A percentile compares a stretch with the other conserved stretches of the same genome.
Conservation (phyloP, 306 rosid species). For the Aeschynomene evenia region DNA sequence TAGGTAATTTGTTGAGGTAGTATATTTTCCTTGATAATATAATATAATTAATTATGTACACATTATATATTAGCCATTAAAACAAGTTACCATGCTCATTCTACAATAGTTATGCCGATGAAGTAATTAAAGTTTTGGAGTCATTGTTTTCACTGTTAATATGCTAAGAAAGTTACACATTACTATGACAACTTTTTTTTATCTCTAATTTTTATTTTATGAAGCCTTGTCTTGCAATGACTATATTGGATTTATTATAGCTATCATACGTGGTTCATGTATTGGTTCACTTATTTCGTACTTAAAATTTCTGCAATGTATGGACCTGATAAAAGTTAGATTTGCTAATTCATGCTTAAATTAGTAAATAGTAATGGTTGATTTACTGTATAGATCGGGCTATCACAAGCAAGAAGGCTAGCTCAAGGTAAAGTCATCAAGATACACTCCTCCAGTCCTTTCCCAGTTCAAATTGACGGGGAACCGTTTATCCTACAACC, state of each 20-base stretch:
- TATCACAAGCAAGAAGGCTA: conserved; percentile 79
- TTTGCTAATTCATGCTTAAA: conserved; percentile 18
- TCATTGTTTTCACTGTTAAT: background rate
- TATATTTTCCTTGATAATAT: conserved; percentile 15
- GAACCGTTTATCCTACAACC: conserved; percentile 70
- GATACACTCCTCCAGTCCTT: conserved; percentile 69
- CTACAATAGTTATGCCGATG: background rate
- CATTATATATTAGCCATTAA: conserved; percentile 2
- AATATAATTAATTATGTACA: background rate
- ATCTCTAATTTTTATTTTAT: background rate
- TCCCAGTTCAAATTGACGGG: conserved; percentile 85
- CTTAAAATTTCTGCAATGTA: background rate
- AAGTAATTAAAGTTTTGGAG: conserved; percentile 9
- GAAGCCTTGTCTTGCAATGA: conserved; percentile 2
- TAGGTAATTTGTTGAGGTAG: conserved; percentile 7
- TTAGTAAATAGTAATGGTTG: conserved; percentile 19
- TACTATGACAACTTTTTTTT: background rate
- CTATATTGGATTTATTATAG: background rate
- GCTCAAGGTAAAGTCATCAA: conserved; percentile 71
- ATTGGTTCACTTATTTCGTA: background rate
- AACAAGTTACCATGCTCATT: background rate
- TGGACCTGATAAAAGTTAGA: background rate
- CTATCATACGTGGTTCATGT: background rate
- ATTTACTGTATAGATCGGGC: conserved; percentile 59
- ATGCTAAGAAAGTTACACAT: background rate